Conservation (phyloP, 495 filamentous ascomycete genomes). For the Hypoxylon intermedium region DNA sequence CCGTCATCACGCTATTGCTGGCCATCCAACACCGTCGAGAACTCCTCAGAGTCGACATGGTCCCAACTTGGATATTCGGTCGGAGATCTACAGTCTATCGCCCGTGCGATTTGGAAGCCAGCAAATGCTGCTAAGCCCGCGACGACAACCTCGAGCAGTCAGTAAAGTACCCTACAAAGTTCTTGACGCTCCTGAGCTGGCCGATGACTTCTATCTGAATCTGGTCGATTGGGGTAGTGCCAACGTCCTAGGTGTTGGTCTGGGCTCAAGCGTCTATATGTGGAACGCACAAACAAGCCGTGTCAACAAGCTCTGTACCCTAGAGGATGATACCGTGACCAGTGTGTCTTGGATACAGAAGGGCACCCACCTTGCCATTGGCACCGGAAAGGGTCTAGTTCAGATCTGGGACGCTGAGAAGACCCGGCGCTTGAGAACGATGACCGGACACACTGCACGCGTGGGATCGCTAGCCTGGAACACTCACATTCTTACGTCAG, state of each 20-base stretch:
- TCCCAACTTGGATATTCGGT: conserved; percentile 81
- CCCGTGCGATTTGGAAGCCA: conserved; percentile 90
- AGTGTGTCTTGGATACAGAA: conserved; percentile 98
- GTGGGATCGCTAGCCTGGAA: conserved; percentile 96
- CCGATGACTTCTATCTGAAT: conserved; percentile 97
- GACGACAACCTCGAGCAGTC: conserved; percentile 85
- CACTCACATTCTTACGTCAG: conserved; percentile 94
- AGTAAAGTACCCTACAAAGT: conserved; percentile 98
- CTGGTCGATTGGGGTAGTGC: conserved; percentile 97
- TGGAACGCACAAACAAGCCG: conserved; percentile 89
- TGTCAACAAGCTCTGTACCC: conserved; percentile 90
- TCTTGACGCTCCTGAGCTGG: conserved; percentile 91
- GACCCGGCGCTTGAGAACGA: conserved; percentile 83
- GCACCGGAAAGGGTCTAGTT: conserved; percentile 89
- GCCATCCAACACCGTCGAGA: conserved; percentile 82
- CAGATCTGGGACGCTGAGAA: conserved; percentile 97
- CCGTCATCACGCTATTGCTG: conserved; percentile 69
- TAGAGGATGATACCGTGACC: conserved; percentile 92
- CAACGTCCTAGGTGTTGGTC: conserved; percentile 88
- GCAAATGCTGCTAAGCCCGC: conserved; percentile 85
- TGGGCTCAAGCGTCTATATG: conserved; percentile 96
- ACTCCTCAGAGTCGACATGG: conserved; percentile 88
- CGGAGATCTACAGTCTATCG: conserved; percentile 92
- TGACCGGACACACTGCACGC: conserved; percentile 92
- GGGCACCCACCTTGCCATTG: conserved; percentile 93